phyloP scores from a whole-genome alignment of 306 rosid genomes.

The Cucurbita pepo region DNA sequence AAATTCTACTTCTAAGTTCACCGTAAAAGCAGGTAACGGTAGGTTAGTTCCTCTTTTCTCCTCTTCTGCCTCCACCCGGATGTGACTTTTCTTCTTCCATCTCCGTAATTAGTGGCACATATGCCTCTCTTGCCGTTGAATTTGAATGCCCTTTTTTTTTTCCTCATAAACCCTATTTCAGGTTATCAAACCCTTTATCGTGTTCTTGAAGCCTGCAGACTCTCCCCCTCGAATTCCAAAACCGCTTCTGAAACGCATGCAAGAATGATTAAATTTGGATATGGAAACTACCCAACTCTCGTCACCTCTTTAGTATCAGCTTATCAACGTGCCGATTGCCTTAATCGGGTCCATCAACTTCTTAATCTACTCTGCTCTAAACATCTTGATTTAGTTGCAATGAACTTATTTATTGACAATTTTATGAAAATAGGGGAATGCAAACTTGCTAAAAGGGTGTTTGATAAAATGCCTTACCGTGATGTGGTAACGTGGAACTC shows the following conservation, averaged over 20 bases:
- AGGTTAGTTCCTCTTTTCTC: not conserved
- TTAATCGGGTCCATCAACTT: slow-evolving; percentile 16
- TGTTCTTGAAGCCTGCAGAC: slow-evolving; percentile 31
- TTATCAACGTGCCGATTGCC: slow-evolving; percentile 17
- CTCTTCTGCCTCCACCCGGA: not conserved
- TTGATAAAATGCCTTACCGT: slow-evolving; percentile 23
- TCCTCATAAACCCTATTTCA: slow-evolving; percentile 3
- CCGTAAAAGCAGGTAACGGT: not conserved
- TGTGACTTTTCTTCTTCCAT: not conserved
- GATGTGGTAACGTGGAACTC: slow-evolving; percentile 62
- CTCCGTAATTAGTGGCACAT: not conserved
- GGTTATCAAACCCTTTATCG: slow-evolving; percentile 18
- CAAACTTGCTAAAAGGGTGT: slow-evolving; percentile 37
- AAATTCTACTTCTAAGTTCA: not conserved
- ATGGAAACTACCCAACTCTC: slow-evolving; percentile 41
- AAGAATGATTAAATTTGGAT: slow-evolving; percentile 26
- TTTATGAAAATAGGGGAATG: slow-evolving; percentile 31
- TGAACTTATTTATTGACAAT: slow-evolving; percentile 25
- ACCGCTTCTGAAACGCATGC: slow-evolving; percentile 39
- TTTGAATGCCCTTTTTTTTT: not conserved
- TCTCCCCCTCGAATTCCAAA: slow-evolving; percentile 12
- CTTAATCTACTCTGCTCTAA: slow-evolving; percentile 9
- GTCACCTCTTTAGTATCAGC: slow-evolving; percentile 30
- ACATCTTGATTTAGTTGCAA: slow-evolving; percentile 8
- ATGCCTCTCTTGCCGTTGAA: not conserved